phyloP scores from a whole-genome alignment of 495 filamentous ascomycete species.

The Letharia lupina region DNA sequence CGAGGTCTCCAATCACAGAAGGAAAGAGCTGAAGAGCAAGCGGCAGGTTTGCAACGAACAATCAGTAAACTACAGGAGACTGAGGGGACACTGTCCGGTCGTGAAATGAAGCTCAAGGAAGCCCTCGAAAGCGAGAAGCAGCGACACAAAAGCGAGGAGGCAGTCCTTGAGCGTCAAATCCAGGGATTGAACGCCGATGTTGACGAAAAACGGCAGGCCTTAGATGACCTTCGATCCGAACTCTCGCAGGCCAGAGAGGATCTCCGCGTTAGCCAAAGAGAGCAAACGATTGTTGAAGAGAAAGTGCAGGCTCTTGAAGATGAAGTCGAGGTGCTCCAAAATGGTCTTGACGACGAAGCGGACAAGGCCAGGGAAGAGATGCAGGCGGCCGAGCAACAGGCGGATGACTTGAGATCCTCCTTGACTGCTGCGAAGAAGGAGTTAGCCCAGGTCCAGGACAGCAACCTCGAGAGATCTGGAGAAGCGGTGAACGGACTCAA shows the following conservation, averaged over 20 bases:
- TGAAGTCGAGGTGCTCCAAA: slow-evolving; percentile 68
- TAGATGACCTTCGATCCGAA: slow-evolving; percentile 50
- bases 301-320: slow-evolving; percentile 71
- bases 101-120: slow-evolving; percentile 57
- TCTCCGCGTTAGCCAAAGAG: slow-evolving; percentile 55
- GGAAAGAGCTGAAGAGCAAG: slow-evolving; percentile 59
- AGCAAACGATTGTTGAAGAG: slow-evolving; percentile 53
- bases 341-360: slow-evolving; percentile 64
- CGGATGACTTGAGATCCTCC: slow-evolving; percentile 43
- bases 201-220: slow-evolving; percentile 41
- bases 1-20: slow-evolving; percentile 57
- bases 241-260: slow-evolving; percentile 57
- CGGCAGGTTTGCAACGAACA: slow-evolving; percentile 59
- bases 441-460: slow-evolving; percentile 6
- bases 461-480: slow-evolving; percentile 23
- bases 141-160: slow-evolving; percentile 48
- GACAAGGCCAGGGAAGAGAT: slow-evolving; percentile 53
- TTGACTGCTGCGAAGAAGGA: slow-evolving; percentile 32
- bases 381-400: slow-evolving; percentile 39
- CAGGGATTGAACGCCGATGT: slow-evolving; percentile 51
- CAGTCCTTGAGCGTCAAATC: slow-evolving; percentile 47
- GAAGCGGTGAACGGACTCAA: slow-evolving; percentile 20
- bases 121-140: slow-evolving; percentile 52
- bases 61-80: slow-evolving; percentile 62
- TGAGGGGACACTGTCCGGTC: slow-evolving; percentile 56